A percentile compares a stretch with the other conserved stretches of the same genome.
Conservation (phyloP, 306 rosid genomes). For the Quercus wislizeni region DNA sequence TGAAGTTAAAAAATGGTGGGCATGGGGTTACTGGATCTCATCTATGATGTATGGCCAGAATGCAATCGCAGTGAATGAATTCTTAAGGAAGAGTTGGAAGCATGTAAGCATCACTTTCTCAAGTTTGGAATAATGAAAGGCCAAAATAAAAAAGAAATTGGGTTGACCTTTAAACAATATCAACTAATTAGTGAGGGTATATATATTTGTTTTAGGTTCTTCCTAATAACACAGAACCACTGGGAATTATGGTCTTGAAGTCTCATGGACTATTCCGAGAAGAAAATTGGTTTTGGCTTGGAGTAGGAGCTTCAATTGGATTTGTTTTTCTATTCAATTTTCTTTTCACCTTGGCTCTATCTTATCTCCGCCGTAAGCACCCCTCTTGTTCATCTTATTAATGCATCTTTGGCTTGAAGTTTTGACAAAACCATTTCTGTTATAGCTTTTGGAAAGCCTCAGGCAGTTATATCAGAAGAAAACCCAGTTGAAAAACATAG, state of each 20-base stretch:
- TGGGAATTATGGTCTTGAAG: conserved; percentile 70
- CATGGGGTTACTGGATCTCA: conserved; percentile 67
- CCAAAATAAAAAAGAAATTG: neutral
- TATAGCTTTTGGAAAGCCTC: conserved; percentile 63
- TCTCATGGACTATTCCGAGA: conserved; percentile 68
- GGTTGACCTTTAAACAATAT: neutral
- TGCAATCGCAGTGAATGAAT: conserved; percentile 82
- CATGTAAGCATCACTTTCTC: conserved; percentile 21
- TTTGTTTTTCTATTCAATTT: conserved; percentile 67
- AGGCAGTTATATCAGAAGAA: conserved; percentile 54
- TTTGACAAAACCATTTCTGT: too few relatives aligned
- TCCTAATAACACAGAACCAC: conserved; percentile 58
- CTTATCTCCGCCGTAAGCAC: conserved; percentile 65
- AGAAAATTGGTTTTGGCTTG: conserved; percentile 91
- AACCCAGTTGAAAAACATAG: neutral
- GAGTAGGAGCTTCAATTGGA: conserved; percentile 75
- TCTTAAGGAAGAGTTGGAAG: conserved; percentile 77
- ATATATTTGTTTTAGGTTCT: conserved; percentile 42
- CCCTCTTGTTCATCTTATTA: neutral
- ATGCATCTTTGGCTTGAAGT: conserved; percentile 18
- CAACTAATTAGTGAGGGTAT: conserved; percentile 1
- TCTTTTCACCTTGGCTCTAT: conserved; percentile 58
- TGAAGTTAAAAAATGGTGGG: conserved; percentile 71
- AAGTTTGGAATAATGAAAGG: neutral
- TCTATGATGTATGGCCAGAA: conserved; percentile 90